These are phyloP conservation scores for Myriangium duriaei DNA, from an alignment of 2,329 filamentous ascomycete genomes.

Conservation along the genomic window DNA sequence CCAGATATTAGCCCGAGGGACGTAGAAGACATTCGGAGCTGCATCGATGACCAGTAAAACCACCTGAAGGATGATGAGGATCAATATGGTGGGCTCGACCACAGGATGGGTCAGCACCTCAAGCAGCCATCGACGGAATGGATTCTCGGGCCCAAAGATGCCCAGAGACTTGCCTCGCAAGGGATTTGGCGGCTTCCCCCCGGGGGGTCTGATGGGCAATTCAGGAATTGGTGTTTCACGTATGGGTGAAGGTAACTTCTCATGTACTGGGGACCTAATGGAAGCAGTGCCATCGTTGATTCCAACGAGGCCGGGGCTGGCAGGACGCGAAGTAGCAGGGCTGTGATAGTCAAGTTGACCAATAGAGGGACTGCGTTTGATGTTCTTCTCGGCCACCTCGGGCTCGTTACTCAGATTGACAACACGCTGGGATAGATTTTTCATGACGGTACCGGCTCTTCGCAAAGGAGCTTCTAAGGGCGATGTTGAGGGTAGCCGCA, in stretches of 20 bases:
- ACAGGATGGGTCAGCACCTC: constrained; percentile 75
- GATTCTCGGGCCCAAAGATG: constrained; percentile 68
- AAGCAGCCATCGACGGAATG: constrained; percentile 60
- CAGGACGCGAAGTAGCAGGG: neutral
- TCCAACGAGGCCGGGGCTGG: neutral
- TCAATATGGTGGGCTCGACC: constrained; percentile 73
- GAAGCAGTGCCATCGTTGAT: constrained; percentile 16
- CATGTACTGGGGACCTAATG: constrained; percentile 17
- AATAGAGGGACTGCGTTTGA: constrained; percentile 49
- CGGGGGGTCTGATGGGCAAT: constrained; percentile 15
- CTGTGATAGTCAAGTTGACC: constrained; percentile 17
- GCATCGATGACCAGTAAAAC: constrained; percentile 80
- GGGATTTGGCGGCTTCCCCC: constrained; percentile 47
- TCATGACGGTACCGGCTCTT: constrained; percentile 39
- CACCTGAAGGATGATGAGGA: constrained; percentile 80
- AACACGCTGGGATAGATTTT: constrained; percentile 86
- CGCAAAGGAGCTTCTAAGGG: constrained; percentile 34
- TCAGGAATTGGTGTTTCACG: constrained; percentile 15
- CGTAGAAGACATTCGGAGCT: constrained; percentile 53
- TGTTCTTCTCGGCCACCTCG: constrained; percentile 63
- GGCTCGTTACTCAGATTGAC: constrained; percentile 94
- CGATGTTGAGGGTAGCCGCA: constrained; percentile 34
- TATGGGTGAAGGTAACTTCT: constrained; percentile 22
- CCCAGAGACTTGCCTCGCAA: constrained; percentile 77
- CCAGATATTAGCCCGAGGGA: constrained; percentile 51